Base-by-base conservation (phyloP, 805 yeast genomes). In the Wickerhamomyces queroliae region DNA sequence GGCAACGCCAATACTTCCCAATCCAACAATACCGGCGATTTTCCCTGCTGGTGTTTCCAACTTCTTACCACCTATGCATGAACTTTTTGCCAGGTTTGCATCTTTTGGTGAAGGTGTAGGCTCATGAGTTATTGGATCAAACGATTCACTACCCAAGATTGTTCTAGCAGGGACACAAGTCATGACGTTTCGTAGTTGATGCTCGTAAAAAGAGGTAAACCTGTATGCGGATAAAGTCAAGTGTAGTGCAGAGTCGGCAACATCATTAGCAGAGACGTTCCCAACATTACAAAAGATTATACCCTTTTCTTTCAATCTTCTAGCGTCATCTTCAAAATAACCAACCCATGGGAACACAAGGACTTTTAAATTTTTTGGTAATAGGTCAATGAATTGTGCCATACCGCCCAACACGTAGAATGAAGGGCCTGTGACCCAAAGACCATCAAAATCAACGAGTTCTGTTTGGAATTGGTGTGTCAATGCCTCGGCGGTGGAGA, bases 1-100 rank as follows among this genome's bases (percentile, higher is more conserved):
- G 22, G 69, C 67, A 53, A 70, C 70, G 4, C 93, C 93, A 48
- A 84, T 84, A 29, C 76, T 66, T 2, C 95, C 93, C 52, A 84
- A 80, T 0, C 93, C 93, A 3, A 82, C 74, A 27, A 84, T 68
- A 6, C 80, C 74, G 1, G 69, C 87, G 15, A 62, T 64, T 50
- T 75, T 79, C 16, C 77, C 77, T 7, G 59, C 56, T 4, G 88
- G 87, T 4, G 76, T 66, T 16, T 57, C 74, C 47, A 72, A 54
- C 13, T 52, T 52, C 18, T 73, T 61, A 3, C 72, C 66, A 29
- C 76, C 78, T 3, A 76, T 57, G n/a, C 53, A 50, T 33, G 69
- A 68, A 15, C 74, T 68, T 33, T 63, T 58, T 2, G 68, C 61
- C 47, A 67, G 64, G 55, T 67, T 50, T 47, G 48, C 16, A 46